Base-by-base conservation (phyloP, 148 eudicot genomes). In the Persicaria tinctoria region DNA sequence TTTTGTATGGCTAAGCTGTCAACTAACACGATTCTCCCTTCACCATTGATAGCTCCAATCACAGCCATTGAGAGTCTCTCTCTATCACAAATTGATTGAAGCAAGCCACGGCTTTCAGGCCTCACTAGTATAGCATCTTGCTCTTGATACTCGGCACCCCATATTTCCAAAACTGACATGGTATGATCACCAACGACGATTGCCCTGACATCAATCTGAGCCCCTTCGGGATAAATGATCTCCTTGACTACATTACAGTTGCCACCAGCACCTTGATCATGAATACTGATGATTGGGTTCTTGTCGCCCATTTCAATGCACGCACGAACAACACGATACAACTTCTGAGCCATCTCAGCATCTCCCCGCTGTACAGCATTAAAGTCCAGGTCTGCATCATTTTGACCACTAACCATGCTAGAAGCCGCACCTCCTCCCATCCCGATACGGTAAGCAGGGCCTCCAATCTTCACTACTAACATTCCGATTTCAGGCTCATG, bases 361-460 rank as follows among this genome's bases (percentile, higher is more conserved):
- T 93, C 98, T 73, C 98, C 98, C 27, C 98, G 87, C 70, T 93
- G 98, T 20, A 93, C 98, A n/a, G 93, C 98, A 79, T 90, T 90
- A 55, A 90, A 93, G 77, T 93, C 98, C 50, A 93, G 87, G 77
- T 93, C 96, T 73, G 98, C 98, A 74, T 86, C 90, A 73, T 93
- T 93, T 71, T 90, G 93, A 17, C 98, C 98, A 80, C 96, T 93
- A 73, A 90, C 98, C 98, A 89, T 90, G 78, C 98, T 93, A 12
- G 98, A 93, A 66, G 98, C 98, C 12, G 97, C 98, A 72, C 98
- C 98, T 23, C 98, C 98, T 38, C 98, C 98, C 98, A 93, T 93
- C 46, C 98, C 94, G 16, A 93, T 91, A 75, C 97, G 92, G 81
- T 93, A 93, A 7, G 98, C 98, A 10, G 97, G 98, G 54, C 98